phyloP scores from a whole-genome alignment of 2,329 filamentous ascomycete genomes.

The Penicillium aurantiogriseum region DNA sequence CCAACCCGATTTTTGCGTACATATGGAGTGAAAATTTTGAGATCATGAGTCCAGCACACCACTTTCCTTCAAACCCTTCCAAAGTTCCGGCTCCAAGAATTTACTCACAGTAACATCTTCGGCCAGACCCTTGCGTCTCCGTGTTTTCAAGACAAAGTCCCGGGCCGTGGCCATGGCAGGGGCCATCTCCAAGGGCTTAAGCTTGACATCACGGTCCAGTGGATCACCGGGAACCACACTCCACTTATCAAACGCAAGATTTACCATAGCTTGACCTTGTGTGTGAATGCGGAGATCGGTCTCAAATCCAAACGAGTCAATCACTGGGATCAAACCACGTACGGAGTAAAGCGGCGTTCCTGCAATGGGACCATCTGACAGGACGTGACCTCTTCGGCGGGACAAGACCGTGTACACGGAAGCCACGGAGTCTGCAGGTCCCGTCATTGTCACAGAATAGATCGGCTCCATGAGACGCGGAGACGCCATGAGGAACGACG shows the following conservation, averaged over 20 bases:
- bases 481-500: slow-evolving; percentile 93
- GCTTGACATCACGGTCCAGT: slow-evolving; percentile 78
- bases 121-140: slow-evolving; percentile 85
- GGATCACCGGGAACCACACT: slow-evolving; percentile 94
- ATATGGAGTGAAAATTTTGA: not conserved
- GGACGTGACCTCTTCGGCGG: slow-evolving; percentile 82
- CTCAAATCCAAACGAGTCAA: slow-evolving; percentile 97
- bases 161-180: slow-evolving; percentile 83
- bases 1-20: slow-evolving; percentile 8
- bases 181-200: slow-evolving; percentile 83
- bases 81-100: slow-evolving; percentile 93
- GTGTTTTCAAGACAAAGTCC: slow-evolving; percentile 95
- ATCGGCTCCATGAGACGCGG: slow-evolving; percentile 96
- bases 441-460: slow-evolving; percentile 89
- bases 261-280: slow-evolving; percentile 85
- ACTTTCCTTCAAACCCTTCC: slow-evolving; percentile 81
- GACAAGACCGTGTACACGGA: slow-evolving; percentile 90
- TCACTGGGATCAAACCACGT: slow-evolving; percentile 86
- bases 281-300: slow-evolving; percentile 96
- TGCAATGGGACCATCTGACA: slow-evolving; percentile 90
- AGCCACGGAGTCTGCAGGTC: slow-evolving; percentile 82
- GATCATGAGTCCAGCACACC: slow-evolving; percentile 70
- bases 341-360: slow-evolving; percentile 93
- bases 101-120: slow-evolving; percentile 96
- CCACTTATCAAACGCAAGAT: slow-evolving; percentile 93